These are phyloP conservation scores for Wickerhamiella alocasiicola DNA, from an alignment of 805 yeast genomes.

Conservation along the genomic window DNA sequence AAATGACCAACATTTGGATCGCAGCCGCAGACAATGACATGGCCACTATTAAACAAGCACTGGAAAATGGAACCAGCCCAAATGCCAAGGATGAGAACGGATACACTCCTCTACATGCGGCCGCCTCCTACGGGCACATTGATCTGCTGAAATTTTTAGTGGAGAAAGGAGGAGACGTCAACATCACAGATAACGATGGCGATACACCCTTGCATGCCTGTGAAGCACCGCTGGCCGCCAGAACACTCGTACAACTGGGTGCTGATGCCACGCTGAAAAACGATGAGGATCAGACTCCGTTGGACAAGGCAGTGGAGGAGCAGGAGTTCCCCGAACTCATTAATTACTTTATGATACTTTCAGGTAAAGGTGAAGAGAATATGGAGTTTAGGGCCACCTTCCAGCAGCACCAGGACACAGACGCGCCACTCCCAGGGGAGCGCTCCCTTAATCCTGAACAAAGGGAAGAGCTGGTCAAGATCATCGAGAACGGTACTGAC, in stretches of 20 bases:
- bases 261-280: constrained; percentile 59
- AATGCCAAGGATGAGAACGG: constrained; percentile 84
- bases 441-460: constrained; percentile 29
- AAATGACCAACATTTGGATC: constrained; percentile 64
- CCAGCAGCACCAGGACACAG: constrained; percentile 29
- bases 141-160: constrained; percentile 52
- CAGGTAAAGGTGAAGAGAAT: constrained; percentile 25
- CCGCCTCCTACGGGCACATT: constrained; percentile 79
- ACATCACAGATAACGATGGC: constrained; percentile 76
- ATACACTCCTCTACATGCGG: constrained; percentile 95
- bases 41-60: constrained; percentile 41
- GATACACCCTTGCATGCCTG: constrained; percentile 92
- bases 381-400: constrained; percentile 19
- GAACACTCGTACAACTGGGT: constrained; percentile 47
- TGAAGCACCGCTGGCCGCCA: constrained; percentile 59
- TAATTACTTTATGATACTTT: constrained; percentile 42
- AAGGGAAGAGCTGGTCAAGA: constrained; percentile 52
- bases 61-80: constrained; percentile 46
- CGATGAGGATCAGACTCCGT: constrained; percentile 62
- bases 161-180: constrained; percentile 60
- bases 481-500: constrained; percentile 69
- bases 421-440: constrained; percentile 30
- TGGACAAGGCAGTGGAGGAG: constrained; percentile 64
- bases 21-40: constrained; percentile 82
- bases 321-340: constrained; percentile 66